phyloP scores from a whole-genome alignment of 257 asterid genomes.

The Thymus quinquecostatus region DNA sequence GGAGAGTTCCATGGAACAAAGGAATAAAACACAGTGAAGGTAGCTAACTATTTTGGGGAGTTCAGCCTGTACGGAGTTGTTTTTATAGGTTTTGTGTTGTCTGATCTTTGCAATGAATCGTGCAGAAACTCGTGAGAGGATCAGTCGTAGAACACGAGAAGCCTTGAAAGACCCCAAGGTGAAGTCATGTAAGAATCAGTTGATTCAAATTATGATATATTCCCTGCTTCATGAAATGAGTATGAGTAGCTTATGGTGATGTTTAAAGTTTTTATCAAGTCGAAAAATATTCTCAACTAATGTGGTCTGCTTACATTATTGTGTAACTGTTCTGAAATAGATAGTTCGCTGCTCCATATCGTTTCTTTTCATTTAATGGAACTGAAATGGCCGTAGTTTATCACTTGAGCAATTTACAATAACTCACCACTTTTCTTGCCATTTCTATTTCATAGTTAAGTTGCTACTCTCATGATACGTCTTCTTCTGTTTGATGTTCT shows the following conservation, averaged over 20 bases:
- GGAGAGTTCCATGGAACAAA: constrained; percentile 91
- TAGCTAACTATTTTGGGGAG: constrained; percentile 31
- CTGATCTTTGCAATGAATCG: constrained; percentile 20
- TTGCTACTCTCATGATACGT: constrained; percentile 21
- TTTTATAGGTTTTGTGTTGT: background rate
- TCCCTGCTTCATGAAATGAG: constrained; percentile 21
- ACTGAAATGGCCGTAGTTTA: constrained; percentile 2
- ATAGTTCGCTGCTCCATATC: background rate
- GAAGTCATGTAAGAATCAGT: constrained; percentile 94
- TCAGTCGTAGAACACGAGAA: constrained; percentile 77
- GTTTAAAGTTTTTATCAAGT: constrained; percentile 9
- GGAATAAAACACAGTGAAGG: constrained; percentile 87
- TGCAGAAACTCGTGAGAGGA: constrained; percentile 82
- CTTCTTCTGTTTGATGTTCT: constrained; percentile 16
- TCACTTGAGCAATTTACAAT: background rate
- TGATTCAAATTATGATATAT: constrained; percentile 26
- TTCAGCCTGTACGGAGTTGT: constrained; percentile 1
- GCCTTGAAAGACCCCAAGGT: constrained; percentile 99
- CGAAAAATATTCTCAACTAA: constrained; percentile 5
- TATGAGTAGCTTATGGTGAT: constrained; percentile 14
- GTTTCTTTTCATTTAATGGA: background rate
- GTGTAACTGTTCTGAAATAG: constrained; percentile 3
- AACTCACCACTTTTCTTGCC: constrained; percentile 5
- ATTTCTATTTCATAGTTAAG: constrained; percentile 1
- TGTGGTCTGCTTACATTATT: constrained; percentile 12